These are phyloP conservation scores for Neurospora cerealis DNA, from an alignment of 495 filamentous ascomycete species.

Conservation along the genomic window DNA sequence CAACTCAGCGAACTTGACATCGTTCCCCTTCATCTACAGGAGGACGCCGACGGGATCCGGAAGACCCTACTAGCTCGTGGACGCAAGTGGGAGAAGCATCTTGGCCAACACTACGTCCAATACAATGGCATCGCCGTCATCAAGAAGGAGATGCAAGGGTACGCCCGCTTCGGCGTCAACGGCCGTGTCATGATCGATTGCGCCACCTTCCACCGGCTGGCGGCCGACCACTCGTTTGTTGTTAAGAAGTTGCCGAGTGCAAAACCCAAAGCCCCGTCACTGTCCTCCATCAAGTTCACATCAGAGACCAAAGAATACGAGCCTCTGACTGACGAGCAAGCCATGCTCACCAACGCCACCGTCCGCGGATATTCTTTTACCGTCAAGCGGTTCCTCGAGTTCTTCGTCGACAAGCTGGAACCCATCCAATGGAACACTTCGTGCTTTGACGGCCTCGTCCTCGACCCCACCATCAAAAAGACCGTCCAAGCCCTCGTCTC, in stretches of 20 bases:
- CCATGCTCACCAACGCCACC: slow-evolving; percentile 17
- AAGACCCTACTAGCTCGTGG: slow-evolving; percentile 20
- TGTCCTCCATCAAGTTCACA: not conserved
- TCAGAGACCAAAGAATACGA: slow-evolving; percentile 7
- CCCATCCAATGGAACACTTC: slow-evolving; percentile 21
- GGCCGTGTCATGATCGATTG: slow-evolving; percentile 30
- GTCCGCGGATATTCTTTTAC: slow-evolving; percentile 27
- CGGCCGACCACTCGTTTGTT: slow-evolving; percentile 15
- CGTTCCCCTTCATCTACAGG: slow-evolving; percentile 19
- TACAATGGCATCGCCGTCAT: slow-evolving; percentile 22
- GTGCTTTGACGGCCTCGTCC: slow-evolving; percentile 45
- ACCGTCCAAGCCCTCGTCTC: slow-evolving; percentile 43
- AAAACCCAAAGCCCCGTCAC: not conserved
- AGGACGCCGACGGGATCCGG: slow-evolving; percentile 12
- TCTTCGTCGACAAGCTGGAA: slow-evolving; percentile 19
- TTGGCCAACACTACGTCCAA: slow-evolving; percentile 19
- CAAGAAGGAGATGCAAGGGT: slow-evolving; percentile 14
- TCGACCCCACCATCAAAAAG: slow-evolving; percentile 40
- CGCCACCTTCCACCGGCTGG: slow-evolving; percentile 22
- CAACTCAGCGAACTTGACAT: slow-evolving; percentile 16
- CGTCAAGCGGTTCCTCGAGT: slow-evolving; percentile 22
- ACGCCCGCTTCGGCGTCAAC: slow-evolving; percentile 14
- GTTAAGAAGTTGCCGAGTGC: slow-evolving; percentile 1
- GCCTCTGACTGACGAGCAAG: slow-evolving; percentile 21
- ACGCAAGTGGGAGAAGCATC: slow-evolving; percentile 21